These are phyloP conservation scores for Lachnellula suecica DNA, from an alignment of 2,329 filamentous ascomycete genomes.

Conservation along the genomic window DNA sequence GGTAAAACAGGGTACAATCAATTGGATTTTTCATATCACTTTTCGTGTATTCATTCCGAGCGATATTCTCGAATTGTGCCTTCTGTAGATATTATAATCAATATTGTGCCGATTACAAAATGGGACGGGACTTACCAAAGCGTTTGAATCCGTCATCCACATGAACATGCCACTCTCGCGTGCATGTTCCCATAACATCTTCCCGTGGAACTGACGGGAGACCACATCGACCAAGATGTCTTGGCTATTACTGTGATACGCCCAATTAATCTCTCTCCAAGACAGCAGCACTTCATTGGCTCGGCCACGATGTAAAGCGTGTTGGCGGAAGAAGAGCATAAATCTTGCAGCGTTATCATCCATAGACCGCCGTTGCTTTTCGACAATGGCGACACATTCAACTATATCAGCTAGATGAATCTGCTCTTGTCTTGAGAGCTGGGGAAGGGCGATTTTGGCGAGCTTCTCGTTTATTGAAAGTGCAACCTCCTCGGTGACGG, in stretches of 20 bases:
- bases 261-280: constrained; percentile 83
- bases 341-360: constrained; percentile 88
- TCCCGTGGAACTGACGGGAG: constrained; percentile 73
- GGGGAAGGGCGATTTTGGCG: constrained; percentile 70
- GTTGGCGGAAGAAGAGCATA: constrained; percentile 82
- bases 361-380: constrained; percentile 83
- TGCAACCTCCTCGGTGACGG: constrained; percentile 72
- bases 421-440: constrained; percentile 82
- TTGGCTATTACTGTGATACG: constrained; percentile 81
- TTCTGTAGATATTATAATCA: constrained; percentile 44
- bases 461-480: constrained; percentile 72
- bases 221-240: constrained; percentile 88
- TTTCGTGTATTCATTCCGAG: constrained; percentile 89
- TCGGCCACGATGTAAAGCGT: constrained; percentile 67
- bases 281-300: constrained; percentile 64
- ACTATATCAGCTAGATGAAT: constrained; percentile 82
- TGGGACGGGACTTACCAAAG: constrained; percentile 60
- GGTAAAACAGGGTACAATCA: constrained; percentile 87
- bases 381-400: constrained; percentile 80
- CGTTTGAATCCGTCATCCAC: constrained; percentile 79
- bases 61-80: constrained; percentile 83
- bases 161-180: constrained; percentile 88
- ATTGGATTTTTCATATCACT: constrained; percentile 85
- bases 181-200: constrained; percentile 81
- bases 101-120: constrained; percentile 5